Conservation (phyloP, 1,139 yeast genomes). For the Protomyces gravidus region DNA sequence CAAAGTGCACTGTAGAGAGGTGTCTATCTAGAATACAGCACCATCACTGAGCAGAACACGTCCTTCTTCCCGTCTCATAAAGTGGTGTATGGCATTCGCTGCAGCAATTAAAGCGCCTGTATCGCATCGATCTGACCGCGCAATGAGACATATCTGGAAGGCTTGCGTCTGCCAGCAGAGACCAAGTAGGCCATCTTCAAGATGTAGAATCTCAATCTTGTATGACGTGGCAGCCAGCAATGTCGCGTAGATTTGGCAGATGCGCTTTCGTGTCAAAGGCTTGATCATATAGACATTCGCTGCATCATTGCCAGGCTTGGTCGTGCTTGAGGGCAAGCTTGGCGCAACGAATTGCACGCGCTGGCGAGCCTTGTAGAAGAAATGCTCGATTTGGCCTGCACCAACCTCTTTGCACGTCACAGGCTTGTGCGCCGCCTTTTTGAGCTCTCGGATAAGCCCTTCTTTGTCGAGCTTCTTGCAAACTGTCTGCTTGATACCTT, state of each 20-base stretch:
- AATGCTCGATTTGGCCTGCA: conserved; percentile 66
- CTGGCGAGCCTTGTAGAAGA: conserved; percentile 66
- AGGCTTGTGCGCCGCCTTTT: conserved; percentile 43
- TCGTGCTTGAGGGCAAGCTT: conserved; percentile 37
- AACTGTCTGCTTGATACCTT: conserved; percentile 55
- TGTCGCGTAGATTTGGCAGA: conserved; percentile 3
- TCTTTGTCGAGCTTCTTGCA: conserved; percentile 44
- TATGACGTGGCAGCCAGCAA: background rate
- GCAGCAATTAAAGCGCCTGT: conserved; percentile 15
- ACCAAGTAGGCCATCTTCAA: background rate
- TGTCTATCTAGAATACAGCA: conserved; percentile 9
- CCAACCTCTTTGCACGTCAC: conserved; percentile 50
- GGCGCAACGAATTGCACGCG: conserved; percentile 59
- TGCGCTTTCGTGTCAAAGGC: background rate
- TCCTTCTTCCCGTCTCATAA: conserved; percentile 27
- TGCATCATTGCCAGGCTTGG: background rate
- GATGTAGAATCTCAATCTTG: conserved; percentile 11
- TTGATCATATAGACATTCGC: background rate
- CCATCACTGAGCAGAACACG: conserved; percentile 29
- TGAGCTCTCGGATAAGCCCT: conserved; percentile 40
- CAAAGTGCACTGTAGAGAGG: too few relatives aligned
- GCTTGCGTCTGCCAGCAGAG: conserved; percentile 26
- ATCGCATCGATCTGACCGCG: background rate
- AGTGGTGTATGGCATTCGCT: conserved; percentile 26
- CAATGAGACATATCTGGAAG: conserved; percentile 29